Percentiles rank a stretch among this genome's conserved stretches.
These are phyloP conservation scores for Trichoderma brevicompactum DNA, from an alignment of 2,329 filamentous ascomycete species.

Conservation along the genomic window DNA sequence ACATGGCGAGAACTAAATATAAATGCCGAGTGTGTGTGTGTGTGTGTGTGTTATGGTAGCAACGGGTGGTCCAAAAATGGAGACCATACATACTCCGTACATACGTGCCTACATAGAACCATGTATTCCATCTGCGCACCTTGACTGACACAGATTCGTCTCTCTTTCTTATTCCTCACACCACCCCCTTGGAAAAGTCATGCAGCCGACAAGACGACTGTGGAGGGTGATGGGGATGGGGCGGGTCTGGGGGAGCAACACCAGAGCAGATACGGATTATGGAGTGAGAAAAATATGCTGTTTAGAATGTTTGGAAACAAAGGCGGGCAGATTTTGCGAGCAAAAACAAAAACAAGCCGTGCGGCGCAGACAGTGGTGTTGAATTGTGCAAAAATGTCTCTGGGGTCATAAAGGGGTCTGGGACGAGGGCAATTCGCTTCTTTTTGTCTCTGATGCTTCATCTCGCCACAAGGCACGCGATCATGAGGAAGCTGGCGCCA, in stretches of 20 bases:
- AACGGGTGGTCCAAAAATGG: constrained; percentile 9
- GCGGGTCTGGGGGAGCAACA: constrained; percentile 11
- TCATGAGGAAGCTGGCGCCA: not conserved
- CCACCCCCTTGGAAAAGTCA: not conserved
- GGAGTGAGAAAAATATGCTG: not conserved
- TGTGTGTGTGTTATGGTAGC: constrained; percentile 24
- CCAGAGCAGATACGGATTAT: not conserved
- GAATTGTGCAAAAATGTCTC: too few relatives aligned
- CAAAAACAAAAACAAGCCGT: too few relatives aligned
- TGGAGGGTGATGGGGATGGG: constrained; percentile 1
- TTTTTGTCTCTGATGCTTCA: constrained; percentile 3
- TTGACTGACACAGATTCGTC: constrained; percentile 13
- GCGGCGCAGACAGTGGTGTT: too few relatives aligned
- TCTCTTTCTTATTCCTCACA: constrained; percentile 2
- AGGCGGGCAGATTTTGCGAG: not conserved
- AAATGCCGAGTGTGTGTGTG: constrained; percentile 9
- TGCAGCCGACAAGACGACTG: constrained; percentile 1
- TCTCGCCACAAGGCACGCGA: constrained; percentile 8
- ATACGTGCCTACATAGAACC: not conserved
- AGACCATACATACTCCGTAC: not conserved
- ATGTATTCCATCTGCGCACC: not conserved
- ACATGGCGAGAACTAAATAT: constrained; percentile 22
- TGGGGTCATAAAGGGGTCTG: not conserved
- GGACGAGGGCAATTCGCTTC: not conserved
- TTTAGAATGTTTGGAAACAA: not conserved